Percentiles rank a stretch among this genome's conserved stretches.
phyloP scores from a whole-genome alignment of 176 grass and related monocot species.

The Melocanna baccifera region DNA sequence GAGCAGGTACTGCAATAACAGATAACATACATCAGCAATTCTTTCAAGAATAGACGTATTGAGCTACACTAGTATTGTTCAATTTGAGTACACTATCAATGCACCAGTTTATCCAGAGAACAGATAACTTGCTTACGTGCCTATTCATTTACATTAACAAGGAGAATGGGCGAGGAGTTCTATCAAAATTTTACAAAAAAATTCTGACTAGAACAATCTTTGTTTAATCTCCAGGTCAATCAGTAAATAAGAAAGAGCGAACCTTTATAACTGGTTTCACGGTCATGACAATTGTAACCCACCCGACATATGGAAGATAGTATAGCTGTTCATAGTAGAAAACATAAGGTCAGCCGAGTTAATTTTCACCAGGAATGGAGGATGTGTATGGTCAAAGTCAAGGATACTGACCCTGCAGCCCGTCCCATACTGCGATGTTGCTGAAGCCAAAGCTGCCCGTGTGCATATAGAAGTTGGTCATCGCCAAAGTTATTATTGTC shows the following conservation, averaged over 20 bases:
- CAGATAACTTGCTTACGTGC: not conserved
- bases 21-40: not conserved
- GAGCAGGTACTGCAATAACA: slow-evolving; percentile 63
- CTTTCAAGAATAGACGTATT: not conserved
- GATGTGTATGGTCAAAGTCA: not conserved
- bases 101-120: not conserved
- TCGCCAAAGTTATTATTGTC: slow-evolving; percentile 72
- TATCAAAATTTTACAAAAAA: not conserved
- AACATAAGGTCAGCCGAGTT: not conserved
- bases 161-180: not conserved
- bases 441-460: slow-evolving; percentile 91
- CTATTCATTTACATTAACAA: not conserved
- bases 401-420: slow-evolving; percentile 61
- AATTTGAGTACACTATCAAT: not conserved
- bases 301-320: slow-evolving; percentile 73
- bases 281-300: slow-evolving; percentile 82
- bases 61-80: not conserved
- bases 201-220: not conserved
- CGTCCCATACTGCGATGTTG: slow-evolving; percentile 80
- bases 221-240: not conserved
- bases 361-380: not conserved
- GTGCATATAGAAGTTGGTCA: slow-evolving; percentile 74
- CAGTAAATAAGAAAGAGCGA: slow-evolving; percentile 13
- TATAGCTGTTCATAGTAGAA: slow-evolving; percentile 32
- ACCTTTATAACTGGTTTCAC: slow-evolving; percentile 86